A percentile compares a stretch with the other conserved stretches of the same genome.
Evolutionary conservation across 352 stramenopile genomes (phyloP).

Genomic region (Thalassiosira pacifica): DNA sequence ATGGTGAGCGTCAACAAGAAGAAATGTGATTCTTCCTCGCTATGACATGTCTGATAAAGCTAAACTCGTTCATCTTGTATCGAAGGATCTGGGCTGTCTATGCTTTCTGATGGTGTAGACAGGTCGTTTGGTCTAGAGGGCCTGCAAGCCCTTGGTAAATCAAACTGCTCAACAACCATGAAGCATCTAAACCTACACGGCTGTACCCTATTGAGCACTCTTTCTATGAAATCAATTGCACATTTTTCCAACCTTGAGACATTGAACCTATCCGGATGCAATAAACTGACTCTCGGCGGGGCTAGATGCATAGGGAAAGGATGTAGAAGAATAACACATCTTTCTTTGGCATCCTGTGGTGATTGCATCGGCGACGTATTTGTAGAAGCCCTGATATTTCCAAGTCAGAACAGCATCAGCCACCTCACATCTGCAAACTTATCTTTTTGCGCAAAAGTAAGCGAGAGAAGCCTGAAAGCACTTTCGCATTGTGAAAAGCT

Average conservation of each 20-base stretch:
- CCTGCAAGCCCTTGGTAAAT: slow-evolving; percentile 88
- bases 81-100: slow-evolving; percentile 84
- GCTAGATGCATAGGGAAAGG: slow-evolving; percentile 81
- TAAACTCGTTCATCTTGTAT: background rate
- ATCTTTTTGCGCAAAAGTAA: slow-evolving; percentile 70
- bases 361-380: slow-evolving; percentile 74
- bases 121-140: slow-evolving; percentile 93
- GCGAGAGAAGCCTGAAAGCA: slow-evolving; percentile 58
- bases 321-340: slow-evolving; percentile 44
- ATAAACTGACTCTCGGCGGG: slow-evolving; percentile 87
- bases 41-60: background rate
- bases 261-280: slow-evolving; percentile 90
- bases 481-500: slow-evolving; percentile 69
- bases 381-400: slow-evolving; percentile 60
- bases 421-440: slow-evolving; percentile 68
- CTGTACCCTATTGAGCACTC: slow-evolving; percentile 90
- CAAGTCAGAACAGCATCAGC: slow-evolving; percentile 12
- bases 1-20: slow-evolving; percentile 68
- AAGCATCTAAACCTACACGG: slow-evolving; percentile 81
- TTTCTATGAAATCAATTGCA: slow-evolving; percentile 89
- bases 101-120: slow-evolving; percentile 93
- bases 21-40: background rate
- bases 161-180: slow-evolving; percentile 64
- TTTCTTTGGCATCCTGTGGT: slow-evolving; percentile 72
- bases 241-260: slow-evolving; percentile 80